Conservation (phyloP, 2,329 filamentous ascomycete genomes). For the Arachnopeziza araneosa region DNA sequence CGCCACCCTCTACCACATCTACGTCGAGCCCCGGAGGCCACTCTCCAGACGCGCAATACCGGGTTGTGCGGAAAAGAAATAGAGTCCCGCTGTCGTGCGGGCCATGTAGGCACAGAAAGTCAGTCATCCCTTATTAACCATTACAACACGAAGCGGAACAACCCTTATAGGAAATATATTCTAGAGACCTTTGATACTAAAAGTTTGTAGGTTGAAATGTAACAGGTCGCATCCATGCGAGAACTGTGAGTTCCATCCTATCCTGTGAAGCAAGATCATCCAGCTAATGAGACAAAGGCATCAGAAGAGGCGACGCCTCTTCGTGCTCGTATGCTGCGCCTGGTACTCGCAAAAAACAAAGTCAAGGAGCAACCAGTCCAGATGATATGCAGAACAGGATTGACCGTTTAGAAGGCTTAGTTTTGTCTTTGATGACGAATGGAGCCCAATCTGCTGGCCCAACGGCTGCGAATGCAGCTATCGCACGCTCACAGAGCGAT, state of each 20-base stretch:
- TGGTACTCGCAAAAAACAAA: slow-evolving; percentile 63
- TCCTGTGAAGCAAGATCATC: not conserved
- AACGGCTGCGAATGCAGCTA: slow-evolving; percentile 44
- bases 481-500: slow-evolving; percentile 36
- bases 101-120: slow-evolving; percentile 90
- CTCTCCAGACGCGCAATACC: slow-evolving; percentile 80
- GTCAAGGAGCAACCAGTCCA: slow-evolving; percentile 57
- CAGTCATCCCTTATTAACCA: slow-evolving; percentile 31
- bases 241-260: slow-evolving; percentile 57
- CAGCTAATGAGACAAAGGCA: not conserved
- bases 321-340: slow-evolving; percentile 82
- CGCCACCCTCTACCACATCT: slow-evolving; percentile 71
- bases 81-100: slow-evolving; percentile 86
- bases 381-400: slow-evolving; percentile 99
- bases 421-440: slow-evolving; percentile 90
- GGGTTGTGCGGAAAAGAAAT: slow-evolving; percentile 87
- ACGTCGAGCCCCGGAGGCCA: slow-evolving; percentile 62
- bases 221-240: slow-evolving; percentile 87
- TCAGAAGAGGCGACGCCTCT: slow-evolving; percentile 74
- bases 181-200: slow-evolving; percentile 28
- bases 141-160: not conserved
- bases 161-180: not conserved
- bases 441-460: slow-evolving; percentile 61
- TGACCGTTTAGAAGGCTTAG: slow-evolving; percentile 86
- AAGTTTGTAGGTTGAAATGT: slow-evolving; percentile 67